Evolutionary conservation across 2,329 filamentous ascomycete genomes (phyloP).

Genomic region (Cercospora sesami): DNA sequence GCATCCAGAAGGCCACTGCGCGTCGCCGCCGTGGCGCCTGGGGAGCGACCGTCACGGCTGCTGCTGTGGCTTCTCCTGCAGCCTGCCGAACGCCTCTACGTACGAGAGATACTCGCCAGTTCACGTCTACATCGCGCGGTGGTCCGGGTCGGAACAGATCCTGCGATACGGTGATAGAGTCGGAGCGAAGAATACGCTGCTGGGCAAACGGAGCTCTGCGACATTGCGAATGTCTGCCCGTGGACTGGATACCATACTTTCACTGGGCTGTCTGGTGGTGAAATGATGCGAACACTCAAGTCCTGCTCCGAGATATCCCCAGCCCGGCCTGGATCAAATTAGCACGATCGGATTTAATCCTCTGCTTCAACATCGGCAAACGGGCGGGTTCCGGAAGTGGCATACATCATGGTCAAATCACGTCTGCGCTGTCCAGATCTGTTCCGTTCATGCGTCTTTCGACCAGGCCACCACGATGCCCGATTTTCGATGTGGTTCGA

Average conservation of each 20-base stretch:
- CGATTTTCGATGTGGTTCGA: neutral
- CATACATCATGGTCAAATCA: neutral
- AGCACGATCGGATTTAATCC: neutral
- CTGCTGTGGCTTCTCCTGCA: neutral
- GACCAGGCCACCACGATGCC: neutral
- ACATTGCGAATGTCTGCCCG: neutral
- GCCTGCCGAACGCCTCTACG: neutral
- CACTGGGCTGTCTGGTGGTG: neutral
- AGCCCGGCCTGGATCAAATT: neutral
- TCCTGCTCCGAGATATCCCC: conserved; percentile 8
- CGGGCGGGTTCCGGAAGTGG: conserved; percentile 7
- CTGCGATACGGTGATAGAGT: neutral
- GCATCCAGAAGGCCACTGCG: neutral
- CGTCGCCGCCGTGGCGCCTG: neutral
- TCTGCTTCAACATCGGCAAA: conserved; percentile 8
- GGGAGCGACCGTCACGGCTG: neutral
- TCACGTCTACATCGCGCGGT: neutral
- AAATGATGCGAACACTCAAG: conserved; percentile 1
- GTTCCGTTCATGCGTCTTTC: neutral
- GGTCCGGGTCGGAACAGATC: neutral
- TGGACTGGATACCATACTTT: conserved; percentile 8
- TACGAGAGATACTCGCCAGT: neutral
- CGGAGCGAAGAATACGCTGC: conserved; percentile 10
- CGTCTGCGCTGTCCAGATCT: neutral
- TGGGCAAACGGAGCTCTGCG: neutral